These are phyloP conservation scores for Scedosporium boydii DNA, from an alignment of 2,329 filamentous ascomycete species.

Conservation along the genomic window DNA sequence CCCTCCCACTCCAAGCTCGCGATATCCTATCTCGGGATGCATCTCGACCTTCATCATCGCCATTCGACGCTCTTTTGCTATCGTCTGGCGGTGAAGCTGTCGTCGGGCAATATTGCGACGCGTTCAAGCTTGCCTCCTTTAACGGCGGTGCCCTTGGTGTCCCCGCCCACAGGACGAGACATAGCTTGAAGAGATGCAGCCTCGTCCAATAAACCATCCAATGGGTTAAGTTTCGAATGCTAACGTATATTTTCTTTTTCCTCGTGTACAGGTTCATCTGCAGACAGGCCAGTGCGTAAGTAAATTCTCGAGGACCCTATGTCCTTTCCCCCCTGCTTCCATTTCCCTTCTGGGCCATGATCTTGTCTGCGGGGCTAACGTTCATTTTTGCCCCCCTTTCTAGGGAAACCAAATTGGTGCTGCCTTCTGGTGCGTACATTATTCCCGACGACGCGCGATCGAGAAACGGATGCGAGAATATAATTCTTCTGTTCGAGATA, in stretches of 20 bases:
- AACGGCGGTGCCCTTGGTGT: background rate
- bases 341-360: background rate
- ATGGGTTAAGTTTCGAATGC: constrained; percentile 23
- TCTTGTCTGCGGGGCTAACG: constrained; percentile 24
- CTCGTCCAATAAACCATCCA: background rate
- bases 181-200: background rate
- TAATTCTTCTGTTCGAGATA: background rate
- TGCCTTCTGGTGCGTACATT: constrained; percentile 80
- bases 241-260: constrained; percentile 43
- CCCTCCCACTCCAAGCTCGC: background rate
- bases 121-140: constrained; percentile 20
- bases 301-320: constrained; percentile 15
- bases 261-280: constrained; percentile 83
- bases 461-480: constrained; percentile 2
- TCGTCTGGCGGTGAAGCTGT: background rate
- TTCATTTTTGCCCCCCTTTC: constrained; percentile 9
- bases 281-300: constrained; percentile 99
- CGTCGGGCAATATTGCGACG: constrained; percentile 19
- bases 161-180: constrained; percentile 4
- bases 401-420: constrained; percentile 99
- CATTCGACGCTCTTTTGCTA: background rate
- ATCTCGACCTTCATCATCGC: background rate
- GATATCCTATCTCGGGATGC: background rate
- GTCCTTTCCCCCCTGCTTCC: background rate
- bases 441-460: background rate